A percentile compares a stretch with the other conserved stretches of the same genome.
Conservation (phyloP, 164 flowering plant genomes). For the Brasenia schreberi region DNA sequence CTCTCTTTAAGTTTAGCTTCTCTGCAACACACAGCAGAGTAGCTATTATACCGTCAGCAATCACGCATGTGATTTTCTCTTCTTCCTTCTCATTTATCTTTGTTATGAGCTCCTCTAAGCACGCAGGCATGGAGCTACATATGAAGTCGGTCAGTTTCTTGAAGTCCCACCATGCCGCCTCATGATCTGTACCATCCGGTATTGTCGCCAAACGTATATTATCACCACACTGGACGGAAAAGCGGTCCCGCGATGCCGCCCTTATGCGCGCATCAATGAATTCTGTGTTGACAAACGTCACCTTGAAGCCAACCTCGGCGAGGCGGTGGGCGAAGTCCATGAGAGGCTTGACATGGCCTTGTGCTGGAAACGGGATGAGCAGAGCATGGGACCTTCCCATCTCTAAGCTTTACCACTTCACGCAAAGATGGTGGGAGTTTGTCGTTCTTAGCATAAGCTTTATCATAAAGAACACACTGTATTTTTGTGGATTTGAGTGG, state of each 20-base stretch:
- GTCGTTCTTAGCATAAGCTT: too few relatives aligned
- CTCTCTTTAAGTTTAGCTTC: slow-evolving; percentile 14
- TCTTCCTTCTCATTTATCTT: slow-evolving; percentile 4
- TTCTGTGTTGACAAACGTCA: slow-evolving; percentile 9
- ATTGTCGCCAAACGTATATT: slow-evolving; percentile 13
- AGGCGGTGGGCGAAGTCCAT: slow-evolving; percentile 17
- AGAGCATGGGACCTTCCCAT: slow-evolving; percentile 14
- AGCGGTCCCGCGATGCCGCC: background rate
- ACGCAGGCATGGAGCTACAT: slow-evolving; percentile 10
- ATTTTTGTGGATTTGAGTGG: too few relatives aligned
- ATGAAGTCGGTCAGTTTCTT: background rate
- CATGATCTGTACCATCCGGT: slow-evolving; percentile 21
- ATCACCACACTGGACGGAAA: too few relatives aligned
- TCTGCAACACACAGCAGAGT: slow-evolving; percentile 15
- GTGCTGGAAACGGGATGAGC: slow-evolving; percentile 15
- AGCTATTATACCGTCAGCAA: background rate
- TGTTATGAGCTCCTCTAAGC: slow-evolving; percentile 18
- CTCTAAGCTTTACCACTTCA: too few relatives aligned
- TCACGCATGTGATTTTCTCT: background rate
- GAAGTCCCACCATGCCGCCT: slow-evolving; percentile 13
- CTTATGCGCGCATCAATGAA: background rate
- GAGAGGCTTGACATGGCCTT: slow-evolving; percentile 18
- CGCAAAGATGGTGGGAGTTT: too few relatives aligned
- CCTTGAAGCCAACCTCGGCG: slow-evolving; percentile 14
- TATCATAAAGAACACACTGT: too few relatives aligned